Base-by-base conservation (phyloP, 306 rosid genomes). In the Cucurbita ficifolia region DNA sequence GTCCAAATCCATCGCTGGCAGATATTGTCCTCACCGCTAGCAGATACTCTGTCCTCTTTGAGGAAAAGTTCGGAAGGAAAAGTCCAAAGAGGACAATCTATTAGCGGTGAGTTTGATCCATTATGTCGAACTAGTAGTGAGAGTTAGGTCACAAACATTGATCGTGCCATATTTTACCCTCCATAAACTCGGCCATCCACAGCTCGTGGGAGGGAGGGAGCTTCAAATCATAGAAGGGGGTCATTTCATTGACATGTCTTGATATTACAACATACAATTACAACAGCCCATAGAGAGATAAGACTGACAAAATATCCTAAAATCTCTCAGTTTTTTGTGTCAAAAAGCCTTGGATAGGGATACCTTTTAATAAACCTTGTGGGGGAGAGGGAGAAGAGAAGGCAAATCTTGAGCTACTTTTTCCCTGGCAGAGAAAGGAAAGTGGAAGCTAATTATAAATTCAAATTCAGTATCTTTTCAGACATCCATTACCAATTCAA, bases 201-300 rank as follows among this genome's bases (percentile, higher is more conserved):
- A 38, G 38, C 22, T 16, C 46, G 24, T 10, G 5, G 14, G 16
- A 18, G 17, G 5, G 36, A 42, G 54, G 35, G 42, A n/a, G 6
- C 54, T 43, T 12, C 10, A 64, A n/a, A 45, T 68, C 73, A 69
- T 68, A 63, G n/a, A 4, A 42, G 29, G 38, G 55, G 55, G 42
- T 22, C n/a, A 11, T 69, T 24, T 69, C 57, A 69, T 48, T 14
- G 24, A 46, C 39, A 46, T 24, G 24, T 29, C 43, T 54, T 69
- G 38, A 67, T 67, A 39, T 50, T 50, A 50, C 54, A 50, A 0
- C 54, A 21, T 67, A 67, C 72, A 67, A 14, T 67, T 67, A 67
- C 72, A 67, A 48, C 42, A 69, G 3, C 48, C 73, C 57, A 22
- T 10, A 69, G 72, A 67, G 54, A 11, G 36, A 56, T 24, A 45